Evolutionary conservation across 139 green algal species (phyloP).

Genomic region (Chlorella ohadii): DNA sequence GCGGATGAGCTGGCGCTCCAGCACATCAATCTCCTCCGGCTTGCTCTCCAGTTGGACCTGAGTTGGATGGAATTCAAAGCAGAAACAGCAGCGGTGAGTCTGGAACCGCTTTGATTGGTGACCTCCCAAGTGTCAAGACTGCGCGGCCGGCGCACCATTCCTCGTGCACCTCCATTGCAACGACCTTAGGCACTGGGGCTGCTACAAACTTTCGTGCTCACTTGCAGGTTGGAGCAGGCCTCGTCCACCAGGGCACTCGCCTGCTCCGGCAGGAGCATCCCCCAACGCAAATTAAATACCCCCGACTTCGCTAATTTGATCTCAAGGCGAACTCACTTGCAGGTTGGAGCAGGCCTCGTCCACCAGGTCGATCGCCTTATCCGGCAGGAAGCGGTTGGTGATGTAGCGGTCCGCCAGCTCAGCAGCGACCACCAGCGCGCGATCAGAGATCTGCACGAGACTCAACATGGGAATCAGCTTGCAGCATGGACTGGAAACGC

Average conservation of each 20-base stretch:
- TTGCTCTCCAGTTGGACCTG: conserved; percentile 78
- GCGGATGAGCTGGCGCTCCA: conserved; percentile 76
- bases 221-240: conserved; percentile 68
- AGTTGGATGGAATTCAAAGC: background rate
- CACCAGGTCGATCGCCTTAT: conserved; percentile 94
- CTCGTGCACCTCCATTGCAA: too few relatives aligned
- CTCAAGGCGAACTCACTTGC: background rate
- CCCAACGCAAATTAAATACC: too few relatives aligned
- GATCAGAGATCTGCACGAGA: conserved; percentile 66
- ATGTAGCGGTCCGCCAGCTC: conserved; percentile 82
- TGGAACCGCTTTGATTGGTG: too few relatives aligned
- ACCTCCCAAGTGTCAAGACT: too few relatives aligned
- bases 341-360: conserved; percentile 82
- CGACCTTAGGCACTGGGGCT: too few relatives aligned
- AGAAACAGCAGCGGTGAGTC: background rate
- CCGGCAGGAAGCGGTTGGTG: conserved; percentile 69
- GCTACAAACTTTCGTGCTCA: too few relatives aligned
- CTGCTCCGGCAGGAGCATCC: conserved; percentile 89
- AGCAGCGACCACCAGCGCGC: conserved; percentile 75
- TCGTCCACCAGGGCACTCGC: conserved; percentile 91
- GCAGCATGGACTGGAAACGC: too few relatives aligned
- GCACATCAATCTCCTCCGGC: conserved; percentile 84
- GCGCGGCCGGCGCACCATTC: too few relatives aligned
- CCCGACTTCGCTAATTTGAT: too few relatives aligned
- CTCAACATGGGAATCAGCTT: too few relatives aligned